Base-by-base conservation (phyloP, 2,329 filamentous ascomycete species). In the Cordyceps farinosa region DNA sequence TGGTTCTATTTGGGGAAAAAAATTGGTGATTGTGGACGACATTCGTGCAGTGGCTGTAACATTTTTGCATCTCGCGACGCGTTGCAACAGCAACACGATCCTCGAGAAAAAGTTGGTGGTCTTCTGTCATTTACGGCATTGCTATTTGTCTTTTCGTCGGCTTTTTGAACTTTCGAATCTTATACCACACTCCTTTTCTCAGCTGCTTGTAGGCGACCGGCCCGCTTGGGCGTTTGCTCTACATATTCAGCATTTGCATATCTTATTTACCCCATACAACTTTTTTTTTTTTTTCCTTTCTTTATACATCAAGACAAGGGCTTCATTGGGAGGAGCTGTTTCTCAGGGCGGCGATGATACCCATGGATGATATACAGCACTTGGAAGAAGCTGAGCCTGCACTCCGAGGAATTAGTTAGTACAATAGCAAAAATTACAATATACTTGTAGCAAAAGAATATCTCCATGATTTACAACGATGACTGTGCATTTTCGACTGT, bases 41-140 rank as follows among this genome's bases (percentile, higher is more conserved):
- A 44, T 34, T 44, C 38, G 17, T 27, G 53, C 27, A n/a, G 42
- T 47, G 42, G 42, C 55, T 58, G 55, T 34, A 32, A 29, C 38
- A 50, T 50, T 50, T 40, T 17, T 47, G 44, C 44, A 38, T 34
- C 30, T 27, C 40, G 40, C 36, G 5, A n/a, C 27, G 38, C 27
- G 15, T 45, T 56, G 53, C 30, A 48, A 15, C n/a, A 17, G 42
- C 42, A 58, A 50, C 45, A 17, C 34, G n/a, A 34, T 42, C 30
- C 27, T n/a, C 30, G 11, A n/a, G 45, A 55, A 55, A 61, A 62
- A 54, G 32, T 45, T 61, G 60, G 51, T 22, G 52, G n/a, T 38
- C 2, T 9, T 62, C 29, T 53, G 59, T 47, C 48, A 27, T 44
- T 54, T 38, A 32, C 36, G 45, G 6, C 40, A 8, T 48, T 48